These are phyloP conservation scores for Scytalidium lignicola DNA, from an alignment of 2,329 filamentous ascomycete genomes.

Conservation along the genomic window DNA sequence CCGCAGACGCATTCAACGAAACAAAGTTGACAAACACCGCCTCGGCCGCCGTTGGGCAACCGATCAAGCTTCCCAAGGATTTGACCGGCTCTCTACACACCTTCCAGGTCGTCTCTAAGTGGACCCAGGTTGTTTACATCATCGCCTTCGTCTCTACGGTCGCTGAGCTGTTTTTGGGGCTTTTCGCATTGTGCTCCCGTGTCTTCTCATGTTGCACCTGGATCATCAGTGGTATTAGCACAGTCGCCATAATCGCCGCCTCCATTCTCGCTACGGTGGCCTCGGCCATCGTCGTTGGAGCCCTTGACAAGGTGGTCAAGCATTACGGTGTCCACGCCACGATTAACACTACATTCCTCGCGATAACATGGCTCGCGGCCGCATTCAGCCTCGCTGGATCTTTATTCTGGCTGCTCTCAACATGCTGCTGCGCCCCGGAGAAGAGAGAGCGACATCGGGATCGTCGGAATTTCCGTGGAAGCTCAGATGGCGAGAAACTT, in stretches of 20 bases:
- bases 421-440: conserved; percentile 70
- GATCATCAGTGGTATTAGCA: conserved; percentile 63
- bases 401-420: conserved; percentile 87
- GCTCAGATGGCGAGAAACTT: conserved; percentile 24
- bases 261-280: conserved; percentile 71
- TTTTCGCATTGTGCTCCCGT: conserved; percentile 79
- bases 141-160: conserved; percentile 66
- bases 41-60: conserved; percentile 36
- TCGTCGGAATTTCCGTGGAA: conserved; percentile 22
- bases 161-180: conserved; percentile 68
- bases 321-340: conserved; percentile 64
- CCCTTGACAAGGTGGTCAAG: conserved; percentile 61
- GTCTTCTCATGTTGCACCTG: conserved; percentile 79
- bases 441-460: conserved; percentile 12
- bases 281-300: conserved; percentile 63
- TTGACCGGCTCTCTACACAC: conserved; percentile 63
- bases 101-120: conserved; percentile 71
- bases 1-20: conserved; percentile 63
- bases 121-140: conserved; percentile 79
- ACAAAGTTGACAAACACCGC: conserved; percentile 55
- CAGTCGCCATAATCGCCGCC: conserved; percentile 50
- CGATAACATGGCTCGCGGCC: conserved; percentile 71
- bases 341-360: conserved; percentile 66
- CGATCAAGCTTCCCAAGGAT: conserved; percentile 62
- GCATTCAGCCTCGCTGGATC: conserved; percentile 70